Percentiles rank a stretch among this genome's conserved stretches.
Evolutionary conservation across 1,284 basidiomycete genomes (phyloP).

Genomic region (Cronartium quercuum): DNA sequence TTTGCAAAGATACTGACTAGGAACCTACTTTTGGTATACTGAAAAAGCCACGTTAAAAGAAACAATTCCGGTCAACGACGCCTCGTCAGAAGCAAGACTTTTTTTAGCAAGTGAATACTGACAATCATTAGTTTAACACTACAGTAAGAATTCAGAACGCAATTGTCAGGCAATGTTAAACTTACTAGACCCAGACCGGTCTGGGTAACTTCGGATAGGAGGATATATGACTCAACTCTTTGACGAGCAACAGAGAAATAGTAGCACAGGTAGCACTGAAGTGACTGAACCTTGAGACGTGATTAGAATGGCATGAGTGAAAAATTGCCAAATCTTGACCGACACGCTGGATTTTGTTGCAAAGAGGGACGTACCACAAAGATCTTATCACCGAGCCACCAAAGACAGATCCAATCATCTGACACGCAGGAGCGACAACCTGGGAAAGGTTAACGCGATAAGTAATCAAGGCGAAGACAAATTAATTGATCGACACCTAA

Average conservation of each 20-base stretch:
- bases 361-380: slow-evolving; percentile 11
- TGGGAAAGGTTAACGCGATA: not conserved
- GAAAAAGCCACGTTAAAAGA: not conserved
- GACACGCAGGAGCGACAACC: slow-evolving; percentile 39
- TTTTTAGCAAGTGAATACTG: not conserved
- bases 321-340: not conserved
- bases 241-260: slow-evolving; percentile 29
- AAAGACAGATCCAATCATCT: slow-evolving; percentile 38
- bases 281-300: slow-evolving; percentile 28
- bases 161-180: too few relatives aligned
- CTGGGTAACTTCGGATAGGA: too few relatives aligned
- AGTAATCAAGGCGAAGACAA: too few relatives aligned
- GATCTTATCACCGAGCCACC: slow-evolving; percentile 39
- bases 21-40: slow-evolving; percentile 38
- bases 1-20: not conserved
- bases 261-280: slow-evolving; percentile 37
- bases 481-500: not conserved
- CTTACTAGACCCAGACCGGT: too few relatives aligned
- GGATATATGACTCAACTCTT: slow-evolving; percentile 25
- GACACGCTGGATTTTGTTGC: not conserved
- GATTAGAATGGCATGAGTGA: not conserved
- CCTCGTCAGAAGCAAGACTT: not conserved
- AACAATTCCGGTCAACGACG: not conserved
- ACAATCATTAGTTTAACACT: slow-evolving; percentile 40
- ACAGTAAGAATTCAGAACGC: too few relatives aligned